Base-by-base conservation (phyloP, 2,329 filamentous ascomycete species). In the Sporothrix euskadiensis region DNA sequence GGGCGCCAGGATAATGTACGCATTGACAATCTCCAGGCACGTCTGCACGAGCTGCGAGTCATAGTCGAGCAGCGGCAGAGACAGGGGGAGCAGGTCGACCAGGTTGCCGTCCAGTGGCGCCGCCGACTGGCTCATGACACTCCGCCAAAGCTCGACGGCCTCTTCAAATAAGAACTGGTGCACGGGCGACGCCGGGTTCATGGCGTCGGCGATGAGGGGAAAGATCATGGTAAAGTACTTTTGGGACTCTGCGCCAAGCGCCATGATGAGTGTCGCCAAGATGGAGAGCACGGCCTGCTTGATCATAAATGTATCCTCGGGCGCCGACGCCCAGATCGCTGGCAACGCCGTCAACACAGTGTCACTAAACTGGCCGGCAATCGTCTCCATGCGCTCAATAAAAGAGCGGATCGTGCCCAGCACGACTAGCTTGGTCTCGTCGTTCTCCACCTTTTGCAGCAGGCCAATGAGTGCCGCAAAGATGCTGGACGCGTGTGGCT, bases 241-340 rank as follows among this genome's bases (percentile, higher is more conserved):
- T 75, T 91, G 87, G 4, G 94, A 96, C 10, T 91, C 88, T 14
- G 88, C 86, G 74, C 92, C 93, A 88, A 98, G 92, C 1, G 94
- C 92, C 79, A 90, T 90, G n/a, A 97, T 92, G 16, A 99, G 85
- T 1, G 94, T 91, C 1, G 93, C 87, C 70, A 98, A 89, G 54
- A 98, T 91, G 2, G 92, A 93, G 73, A 98, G 87, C 71, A 98
- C 94, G 0, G 94, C 90, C 82, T 98, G 94, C 81, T 98, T 98
- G 85, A 98, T 92, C 81, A 98, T 89, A 82, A 94, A 93, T 78
- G 96, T 93, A 74, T 97, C 92, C 1, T 84, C 82, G 0, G 91
- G 93, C 2, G 93, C 94, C 70, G 91, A 89, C 74, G 93, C 90
- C 96, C 96, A 99, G 0, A 98, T 85, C 4, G 86, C 86, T 0